Percentiles rank a stretch among this genome's conserved stretches.
These are phyloP conservation scores for Hsuehochloa calcarea DNA, from an alignment of 176 grass and related monocot species.

Conservation along the genomic window DNA sequence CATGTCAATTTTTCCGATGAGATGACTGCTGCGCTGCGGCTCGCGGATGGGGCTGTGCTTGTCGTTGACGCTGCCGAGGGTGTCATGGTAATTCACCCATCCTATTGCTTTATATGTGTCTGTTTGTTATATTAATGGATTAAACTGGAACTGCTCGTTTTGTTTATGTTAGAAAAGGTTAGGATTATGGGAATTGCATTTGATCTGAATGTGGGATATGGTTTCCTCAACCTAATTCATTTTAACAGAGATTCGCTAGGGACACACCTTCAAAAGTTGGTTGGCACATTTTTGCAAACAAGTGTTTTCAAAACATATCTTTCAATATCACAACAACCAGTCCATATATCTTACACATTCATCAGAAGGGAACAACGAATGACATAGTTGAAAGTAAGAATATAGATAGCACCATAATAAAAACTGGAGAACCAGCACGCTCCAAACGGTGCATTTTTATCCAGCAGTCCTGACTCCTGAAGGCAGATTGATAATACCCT, in stretches of 20 bases:
- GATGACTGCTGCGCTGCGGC: slow-evolving; percentile 84
- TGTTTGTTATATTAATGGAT: neutral
- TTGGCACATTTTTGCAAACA: neutral
- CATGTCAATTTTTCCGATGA: slow-evolving; percentile 99
- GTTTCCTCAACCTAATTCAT: slow-evolving; percentile 1
- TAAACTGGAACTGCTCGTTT: slow-evolving; percentile 11
- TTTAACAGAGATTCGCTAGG: neutral
- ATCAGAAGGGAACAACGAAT: neutral
- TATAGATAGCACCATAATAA: neutral
- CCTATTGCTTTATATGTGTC: neutral
- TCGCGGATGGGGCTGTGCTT: slow-evolving; percentile 86
- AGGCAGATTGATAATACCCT: neutral
- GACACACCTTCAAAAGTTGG: neutral
- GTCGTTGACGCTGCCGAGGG: slow-evolving; percentile 96
- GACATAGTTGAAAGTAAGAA: neutral
- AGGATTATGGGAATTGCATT: neutral
- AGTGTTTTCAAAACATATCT: neutral
- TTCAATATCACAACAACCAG: neutral
- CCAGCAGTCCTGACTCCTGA: neutral
- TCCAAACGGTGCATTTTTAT: neutral
- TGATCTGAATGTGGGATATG: neutral
- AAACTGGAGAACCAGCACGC: neutral
- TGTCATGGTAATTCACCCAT: slow-evolving; percentile 64
- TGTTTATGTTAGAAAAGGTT: slow-evolving; percentile 7
- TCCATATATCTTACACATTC: neutral